Evolutionary conservation across 371 early-diverging fungal genomes (phyloP), one percentile per base, ranked within the genome.

Genomic region (Mucor indicus): DNA sequence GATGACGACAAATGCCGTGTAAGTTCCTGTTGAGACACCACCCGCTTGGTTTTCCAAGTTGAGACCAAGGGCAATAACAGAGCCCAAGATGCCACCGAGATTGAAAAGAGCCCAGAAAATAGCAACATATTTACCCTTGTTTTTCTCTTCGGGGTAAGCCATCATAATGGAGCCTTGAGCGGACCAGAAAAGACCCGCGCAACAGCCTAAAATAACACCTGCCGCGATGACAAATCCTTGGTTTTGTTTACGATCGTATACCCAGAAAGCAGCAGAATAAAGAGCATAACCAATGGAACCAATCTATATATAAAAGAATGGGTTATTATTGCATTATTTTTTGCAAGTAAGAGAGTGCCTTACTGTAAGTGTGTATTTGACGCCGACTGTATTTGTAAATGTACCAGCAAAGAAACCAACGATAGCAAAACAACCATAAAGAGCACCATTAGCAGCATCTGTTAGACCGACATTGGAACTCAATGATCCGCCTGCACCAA

Each of bases 41-140:
- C 62, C 50, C 2, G 49, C 38, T 0, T 62, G 62, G 31, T 60
- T 59, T 42, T 79, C 61, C 62, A 73, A 74, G 62, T 85, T 85
- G 53, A 84, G 49, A 30, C 58, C 77, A 38, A 89, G 68, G 11
- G 84, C 80, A 37, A 90, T 77, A 7, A 86, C 50, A 42, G 80
- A 77, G 35, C 92, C 90, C n/a, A 90, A 57, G 53, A 87, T 77
- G 43, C 83, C 88, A 50, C 90, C 90, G 31, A 81, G 56, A 62
- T 90, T 90, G 72, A 90, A 89, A 44, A 86, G 77, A 12, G 77
- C 62, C 89, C 89, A 87, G 54, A 90, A 90, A 33, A 84, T 76
- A n/a, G 84, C 74, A 43, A 90, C 83, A 57, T 72, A 89, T 40
- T 71, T 73, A 31, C 87, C 88, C 74, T 86, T 87, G 38, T 81